These are phyloP conservation scores for Eryngium alpinum DNA, from an alignment of 140 eudicot species.

Conservation along the genomic window DNA sequence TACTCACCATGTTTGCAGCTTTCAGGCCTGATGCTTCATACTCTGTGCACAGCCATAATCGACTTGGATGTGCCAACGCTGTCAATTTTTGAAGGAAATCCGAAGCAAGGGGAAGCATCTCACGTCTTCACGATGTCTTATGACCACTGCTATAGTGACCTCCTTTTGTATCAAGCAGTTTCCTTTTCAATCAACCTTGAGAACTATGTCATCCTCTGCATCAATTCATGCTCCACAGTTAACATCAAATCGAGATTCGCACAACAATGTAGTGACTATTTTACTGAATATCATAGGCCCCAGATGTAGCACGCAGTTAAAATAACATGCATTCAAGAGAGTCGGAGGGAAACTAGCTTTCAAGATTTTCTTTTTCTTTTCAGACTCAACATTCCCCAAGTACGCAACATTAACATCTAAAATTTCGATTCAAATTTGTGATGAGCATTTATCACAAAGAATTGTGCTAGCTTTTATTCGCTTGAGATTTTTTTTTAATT, in stretches of 20 bases:
- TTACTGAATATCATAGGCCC: background rate
- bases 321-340: too few species aligned
- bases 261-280: background rate
- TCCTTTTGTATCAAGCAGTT: background rate
- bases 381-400: too few species aligned
- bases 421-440: too few species aligned
- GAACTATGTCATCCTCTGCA: background rate
- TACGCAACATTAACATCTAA: too few species aligned
- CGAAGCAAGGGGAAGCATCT: constrained; percentile 43
- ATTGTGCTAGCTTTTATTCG: too few species aligned
- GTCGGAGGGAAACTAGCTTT: too few species aligned
- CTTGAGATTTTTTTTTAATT: too few species aligned
- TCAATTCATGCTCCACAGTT: background rate
- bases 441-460: too few species aligned
- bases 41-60: constrained; percentile 77
- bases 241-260: background rate
- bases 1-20: constrained; percentile 4
- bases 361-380: too few species aligned
- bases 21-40: constrained; percentile 83
- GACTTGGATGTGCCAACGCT: constrained; percentile 69
- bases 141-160: constrained; percentile 6
- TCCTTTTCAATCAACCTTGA: background rate
- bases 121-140: constrained; percentile 43
- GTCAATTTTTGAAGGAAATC: constrained; percentile 60
- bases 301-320: too few species aligned